phyloP scores from a whole-genome alignment of 1,139 yeast genomes.

The Debaryomyces psychrophilus region DNA sequence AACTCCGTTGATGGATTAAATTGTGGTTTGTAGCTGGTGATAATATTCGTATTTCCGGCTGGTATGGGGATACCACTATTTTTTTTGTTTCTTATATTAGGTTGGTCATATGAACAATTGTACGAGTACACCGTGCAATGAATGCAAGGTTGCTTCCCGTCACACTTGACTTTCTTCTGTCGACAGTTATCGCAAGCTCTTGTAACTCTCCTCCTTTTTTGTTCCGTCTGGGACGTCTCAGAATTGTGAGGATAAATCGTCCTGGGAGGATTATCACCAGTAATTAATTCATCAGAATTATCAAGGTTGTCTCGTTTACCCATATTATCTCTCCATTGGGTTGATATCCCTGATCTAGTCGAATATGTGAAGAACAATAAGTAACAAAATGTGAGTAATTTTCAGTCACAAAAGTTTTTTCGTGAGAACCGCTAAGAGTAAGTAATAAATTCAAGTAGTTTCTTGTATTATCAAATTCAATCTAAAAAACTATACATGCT shows the following conservation, averaged over 20 bases:
- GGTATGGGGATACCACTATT: slow-evolving; percentile 39
- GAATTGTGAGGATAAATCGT: slow-evolving; percentile 8
- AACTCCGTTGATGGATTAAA: neutral
- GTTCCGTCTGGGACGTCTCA: slow-evolving; percentile 19
- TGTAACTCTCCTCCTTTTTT: slow-evolving; percentile 75
- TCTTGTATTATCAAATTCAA: neutral
- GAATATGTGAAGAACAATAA: neutral
- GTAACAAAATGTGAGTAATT: neutral
- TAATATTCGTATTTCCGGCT: slow-evolving; percentile 11
- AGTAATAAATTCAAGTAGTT: neutral
- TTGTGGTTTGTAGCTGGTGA: neutral
- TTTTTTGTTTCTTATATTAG: slow-evolving; percentile 61
- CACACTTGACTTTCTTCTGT: slow-evolving; percentile 82
- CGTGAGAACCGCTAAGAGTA: neutral
- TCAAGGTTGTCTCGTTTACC: slow-evolving; percentile 2
- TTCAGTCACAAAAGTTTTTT: neutral
- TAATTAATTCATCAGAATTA: neutral
- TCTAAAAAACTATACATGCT: slow-evolving; percentile 5
- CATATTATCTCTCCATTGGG: neutral
- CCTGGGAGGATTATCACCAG: slow-evolving; percentile 1
- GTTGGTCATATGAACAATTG: slow-evolving; percentile 70
- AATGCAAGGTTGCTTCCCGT: slow-evolving; percentile 84
- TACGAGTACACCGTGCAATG: slow-evolving; percentile 89
- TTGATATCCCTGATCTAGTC: neutral
- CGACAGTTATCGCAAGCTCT: slow-evolving; percentile 85